These are phyloP conservation scores for Abelmoschus esculentus DNA, from an alignment of 345 rosid species.

Conservation along the genomic window DNA sequence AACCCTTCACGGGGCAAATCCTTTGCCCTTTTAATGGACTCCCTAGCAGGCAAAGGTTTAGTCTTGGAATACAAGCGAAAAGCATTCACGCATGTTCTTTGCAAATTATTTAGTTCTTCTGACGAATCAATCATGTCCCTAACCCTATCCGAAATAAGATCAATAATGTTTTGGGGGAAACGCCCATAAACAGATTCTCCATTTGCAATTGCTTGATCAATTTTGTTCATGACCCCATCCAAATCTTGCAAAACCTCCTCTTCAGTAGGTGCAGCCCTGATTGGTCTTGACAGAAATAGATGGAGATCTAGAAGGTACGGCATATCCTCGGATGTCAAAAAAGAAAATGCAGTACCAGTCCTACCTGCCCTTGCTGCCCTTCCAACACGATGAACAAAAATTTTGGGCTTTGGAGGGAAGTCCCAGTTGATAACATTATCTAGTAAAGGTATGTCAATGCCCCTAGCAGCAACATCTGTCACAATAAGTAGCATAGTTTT, in stretches of 20 bases:
- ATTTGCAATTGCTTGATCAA: conserved; percentile 65
- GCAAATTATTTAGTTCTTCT: conserved; percentile 63
- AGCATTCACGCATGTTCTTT: conserved; percentile 71
- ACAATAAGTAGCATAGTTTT: conserved; percentile 86
- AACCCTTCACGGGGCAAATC: conserved; percentile 75
- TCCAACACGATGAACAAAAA: conserved; percentile 95
- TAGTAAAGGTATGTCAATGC: conserved; percentile 92
- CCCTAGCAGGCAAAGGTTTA: conserved; percentile 78
- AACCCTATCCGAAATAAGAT: conserved; percentile 73
- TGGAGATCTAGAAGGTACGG: conserved; percentile 88
- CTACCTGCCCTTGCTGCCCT: conserved; percentile 96
- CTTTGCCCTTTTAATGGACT: conserved; percentile 81
- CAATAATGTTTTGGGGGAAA: conserved; percentile 76
- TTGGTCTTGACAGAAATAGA: conserved; percentile 81
- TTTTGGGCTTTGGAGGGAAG: conserved; percentile 88
- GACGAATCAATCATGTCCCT: conserved; percentile 70
- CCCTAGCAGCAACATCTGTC: conserved; percentile 96
- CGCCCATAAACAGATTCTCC: conserved; percentile 92
- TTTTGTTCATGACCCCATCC: conserved; percentile 64
- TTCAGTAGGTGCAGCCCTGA: conserved; percentile 84
- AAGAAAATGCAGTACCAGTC: conserved; percentile 82
- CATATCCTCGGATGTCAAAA: conserved; percentile 84
- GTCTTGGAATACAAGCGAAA: conserved; percentile 83
- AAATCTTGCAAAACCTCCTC: conserved; percentile 79
- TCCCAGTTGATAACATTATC: conserved; percentile 99